phyloP scores from a whole-genome alignment of 192 early-diverging fungal genomes.

The Gamsiella multidivaricata region DNA sequence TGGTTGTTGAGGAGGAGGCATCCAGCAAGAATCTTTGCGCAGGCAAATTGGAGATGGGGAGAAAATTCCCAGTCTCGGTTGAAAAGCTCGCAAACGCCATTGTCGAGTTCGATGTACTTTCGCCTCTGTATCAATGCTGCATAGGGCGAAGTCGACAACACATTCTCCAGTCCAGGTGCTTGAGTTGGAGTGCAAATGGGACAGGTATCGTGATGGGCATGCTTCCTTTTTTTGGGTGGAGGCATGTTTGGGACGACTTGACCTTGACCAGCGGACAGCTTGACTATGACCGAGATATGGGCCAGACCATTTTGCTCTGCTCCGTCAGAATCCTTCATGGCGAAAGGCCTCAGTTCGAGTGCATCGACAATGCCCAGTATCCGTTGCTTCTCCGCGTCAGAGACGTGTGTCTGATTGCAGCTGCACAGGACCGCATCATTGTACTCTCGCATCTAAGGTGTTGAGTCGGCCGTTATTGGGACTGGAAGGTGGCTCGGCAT shows the following conservation, averaged over 20 bases:
- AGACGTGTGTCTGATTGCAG: slow-evolving; percentile 12
- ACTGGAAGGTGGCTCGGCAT: slow-evolving; percentile 20
- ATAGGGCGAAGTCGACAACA: slow-evolving; percentile 15
- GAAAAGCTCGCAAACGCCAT: slow-evolving; percentile 19
- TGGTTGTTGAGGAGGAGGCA: slow-evolving; percentile 30
- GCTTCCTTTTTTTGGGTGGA: slow-evolving; percentile 4
- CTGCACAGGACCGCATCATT: slow-evolving; percentile 21
- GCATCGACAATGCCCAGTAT: slow-evolving; percentile 15
- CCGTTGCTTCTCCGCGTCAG: slow-evolving; percentile 16
- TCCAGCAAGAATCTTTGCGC: slow-evolving; percentile 17
- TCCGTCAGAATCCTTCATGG: slow-evolving; percentile 15
- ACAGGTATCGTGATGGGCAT: background rate
- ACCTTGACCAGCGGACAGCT: background rate
- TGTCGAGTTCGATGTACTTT: slow-evolving; percentile 6
- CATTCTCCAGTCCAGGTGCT: slow-evolving; percentile 13
- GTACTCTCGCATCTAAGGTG: slow-evolving; percentile 12
- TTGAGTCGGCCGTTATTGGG: slow-evolving; percentile 3
- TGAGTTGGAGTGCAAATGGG: slow-evolving; percentile 13
- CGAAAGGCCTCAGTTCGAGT: slow-evolving; percentile 18
- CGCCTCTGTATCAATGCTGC: background rate
- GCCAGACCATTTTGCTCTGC: slow-evolving; percentile 14
- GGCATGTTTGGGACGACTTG: background rate
- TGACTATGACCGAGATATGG: background rate
- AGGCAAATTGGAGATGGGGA: slow-evolving; percentile 26
- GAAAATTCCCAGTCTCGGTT: slow-evolving; percentile 48